Conservation (phyloP, 2,329 filamentous ascomycete species). For the Verticillium albo-atrum region DNA sequence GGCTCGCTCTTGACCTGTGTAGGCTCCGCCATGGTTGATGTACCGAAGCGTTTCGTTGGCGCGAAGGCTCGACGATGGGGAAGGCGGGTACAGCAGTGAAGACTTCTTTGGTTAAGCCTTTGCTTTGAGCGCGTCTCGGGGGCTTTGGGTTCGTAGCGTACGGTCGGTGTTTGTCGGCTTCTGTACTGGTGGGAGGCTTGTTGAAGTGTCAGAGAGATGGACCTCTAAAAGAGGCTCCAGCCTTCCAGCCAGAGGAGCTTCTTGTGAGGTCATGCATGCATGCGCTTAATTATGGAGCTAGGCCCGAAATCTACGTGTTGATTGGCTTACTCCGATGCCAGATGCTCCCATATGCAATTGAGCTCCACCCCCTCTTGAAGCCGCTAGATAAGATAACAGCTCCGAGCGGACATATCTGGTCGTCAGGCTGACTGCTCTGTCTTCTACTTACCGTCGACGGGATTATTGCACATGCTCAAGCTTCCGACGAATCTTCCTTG, state of each 20-base stretch:
- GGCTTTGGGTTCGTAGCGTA: not conserved
- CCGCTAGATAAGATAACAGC: not conserved
- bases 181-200: not conserved
- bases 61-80: not conserved
- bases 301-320: not conserved
- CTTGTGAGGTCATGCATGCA: not conserved
- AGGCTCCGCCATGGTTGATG: constrained; percentile 9
- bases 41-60: not conserved
- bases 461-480: too few species aligned
- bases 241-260: not conserved
- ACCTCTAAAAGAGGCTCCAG: not conserved
- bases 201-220: too few species aligned
- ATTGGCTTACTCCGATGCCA: not conserved
- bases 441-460: too few species aligned
- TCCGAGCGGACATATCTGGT: not conserved
- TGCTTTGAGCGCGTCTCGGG: not conserved
- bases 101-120: too few species aligned
- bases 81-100: not conserved
- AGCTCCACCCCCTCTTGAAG: not conserved
- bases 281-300: not conserved
- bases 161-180: not conserved
- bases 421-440: not conserved
- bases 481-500: too few species aligned
- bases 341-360: not conserved
- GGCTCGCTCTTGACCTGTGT: constrained; percentile 22